Conservation (phyloP, 345 rosid genomes). For the Melaleuca alternifolia region DNA sequence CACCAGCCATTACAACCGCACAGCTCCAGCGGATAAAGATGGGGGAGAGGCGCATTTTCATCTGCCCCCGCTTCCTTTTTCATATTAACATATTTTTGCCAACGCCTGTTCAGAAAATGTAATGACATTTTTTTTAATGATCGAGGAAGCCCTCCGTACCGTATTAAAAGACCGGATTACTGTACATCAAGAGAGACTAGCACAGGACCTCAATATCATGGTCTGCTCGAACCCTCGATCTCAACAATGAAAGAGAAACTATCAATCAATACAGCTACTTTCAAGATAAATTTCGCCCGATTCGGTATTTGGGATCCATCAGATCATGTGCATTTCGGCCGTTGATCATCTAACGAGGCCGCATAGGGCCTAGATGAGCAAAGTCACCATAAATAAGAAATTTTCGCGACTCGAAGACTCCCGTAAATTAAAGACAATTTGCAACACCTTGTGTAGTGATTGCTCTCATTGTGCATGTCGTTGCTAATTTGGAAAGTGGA, state of each 20-base stretch:
- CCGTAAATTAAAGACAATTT: too few species aligned
- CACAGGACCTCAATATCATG: too few species aligned
- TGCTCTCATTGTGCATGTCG: background rate
- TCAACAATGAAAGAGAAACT: too few species aligned
- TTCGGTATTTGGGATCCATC: too few species aligned
- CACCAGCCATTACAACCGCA: background rate
- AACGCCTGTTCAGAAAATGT: background rate
- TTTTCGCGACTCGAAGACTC: background rate
- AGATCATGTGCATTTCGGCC: background rate
- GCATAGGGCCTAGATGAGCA: background rate
- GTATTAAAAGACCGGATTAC: too few species aligned
- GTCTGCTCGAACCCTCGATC: too few species aligned
- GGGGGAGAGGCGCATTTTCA: background rate
- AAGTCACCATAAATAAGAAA: background rate
- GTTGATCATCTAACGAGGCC: background rate
- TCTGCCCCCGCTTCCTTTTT: too few species aligned
- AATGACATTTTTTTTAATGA: accelerated
- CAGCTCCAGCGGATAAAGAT: background rate
- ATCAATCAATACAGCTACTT: too few species aligned
- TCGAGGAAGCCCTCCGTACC: too few species aligned
- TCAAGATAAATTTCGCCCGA: too few species aligned
- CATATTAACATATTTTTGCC: background rate
- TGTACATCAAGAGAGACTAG: too few species aligned
- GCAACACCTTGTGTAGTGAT: background rate
- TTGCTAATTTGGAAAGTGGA: background rate